Percentiles rank a stretch among this genome's conserved stretches.
Conservation (phyloP, 2,329 filamentous ascomycete species). For the Bipolaris oryzae region DNA sequence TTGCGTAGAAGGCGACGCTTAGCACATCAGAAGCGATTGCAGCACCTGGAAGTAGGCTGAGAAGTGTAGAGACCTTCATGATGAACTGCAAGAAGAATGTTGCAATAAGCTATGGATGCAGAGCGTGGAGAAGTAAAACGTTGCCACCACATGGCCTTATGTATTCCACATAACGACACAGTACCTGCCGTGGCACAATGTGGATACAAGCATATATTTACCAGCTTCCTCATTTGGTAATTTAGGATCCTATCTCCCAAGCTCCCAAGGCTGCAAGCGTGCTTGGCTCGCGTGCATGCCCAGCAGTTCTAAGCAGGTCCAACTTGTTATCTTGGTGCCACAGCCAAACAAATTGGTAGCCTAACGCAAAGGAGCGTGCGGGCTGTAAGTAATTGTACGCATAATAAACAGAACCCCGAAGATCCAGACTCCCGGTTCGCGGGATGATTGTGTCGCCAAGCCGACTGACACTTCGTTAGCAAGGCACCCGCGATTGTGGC, state of each 20-base stretch:
- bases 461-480: background rate
- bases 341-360: background rate
- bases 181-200: constrained; percentile 3
- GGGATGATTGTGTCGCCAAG: constrained; percentile 16
- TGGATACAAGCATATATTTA: constrained; percentile 5
- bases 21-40: constrained; percentile 36
- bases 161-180: constrained; percentile 7
- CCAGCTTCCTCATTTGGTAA: constrained; percentile 22
- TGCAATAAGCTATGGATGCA: constrained; percentile 4
- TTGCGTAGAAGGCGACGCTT: constrained; percentile 37
- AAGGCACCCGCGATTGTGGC: constrained; percentile 3
- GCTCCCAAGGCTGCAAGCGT: constrained; percentile 24
- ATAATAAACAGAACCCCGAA: background rate
- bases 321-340: constrained; percentile 25
- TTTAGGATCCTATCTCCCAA: constrained; percentile 10
- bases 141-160: constrained; percentile 9
- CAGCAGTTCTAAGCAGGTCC: constrained; percentile 28
- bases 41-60: constrained; percentile 32
- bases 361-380: constrained; percentile 5
- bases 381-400: background rate
- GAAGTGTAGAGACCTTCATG: constrained; percentile 38
- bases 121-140: constrained; percentile 9
- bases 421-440: constrained; percentile 15
- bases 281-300: constrained; percentile 22
- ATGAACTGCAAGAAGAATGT: constrained; percentile 1